Evolutionary conservation across 2,329 filamentous ascomycete species (phyloP), one percentile per base, ranked within the genome.

Genomic region (Xylaria multiplex): DNA sequence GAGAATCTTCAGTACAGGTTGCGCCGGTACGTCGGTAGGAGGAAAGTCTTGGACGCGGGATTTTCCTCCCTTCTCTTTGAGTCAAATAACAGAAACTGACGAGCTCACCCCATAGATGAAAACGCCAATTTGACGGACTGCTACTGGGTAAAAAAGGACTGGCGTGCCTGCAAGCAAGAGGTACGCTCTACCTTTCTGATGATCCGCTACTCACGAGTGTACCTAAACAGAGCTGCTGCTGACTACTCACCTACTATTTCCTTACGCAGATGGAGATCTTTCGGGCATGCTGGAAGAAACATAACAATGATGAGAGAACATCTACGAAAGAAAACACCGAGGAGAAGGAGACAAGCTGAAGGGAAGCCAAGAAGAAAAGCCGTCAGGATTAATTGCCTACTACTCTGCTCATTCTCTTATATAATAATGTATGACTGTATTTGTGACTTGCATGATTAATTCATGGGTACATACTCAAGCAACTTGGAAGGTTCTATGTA

Each of bases 1-100:
- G 86, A 87, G 96, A 77, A 98, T 98, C 79, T 97, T 93, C 83
- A 97, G 93, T 83, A 98, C 95, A 2, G 96, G 95, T 65, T 98
- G 95, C 77, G 88, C 93, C 80, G 90, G 95, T 97, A 81, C 45
- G 69, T 60, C 24, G 40, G 37, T n/a, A n/a, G 70, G 45, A 62
- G 50, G 50, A 57, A 37, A 14, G 5, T 11, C 24, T n/a, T 5
- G 13, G 1, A 64, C 58, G 59, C 61, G 54, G 55, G 55, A 66
- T 56, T 67, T 64, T 60, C 57, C 45, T 24, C 42, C 32, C 45
- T 24, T 32, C 32, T 42, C 14, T 14, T 9, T 32, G 22, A n/a
- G 27, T 9, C 35, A 50, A 54, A 48, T n/a, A 49, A 48, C 16
- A 30, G 16, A 13, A 55, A 40, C 66, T 59, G 37, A 69, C 37